A percentile compares a stretch with the other conserved stretches of the same genome.
phyloP scores from a whole-genome alignment of 2,329 filamentous ascomycete genomes.

The Gremmenia infestans region DNA sequence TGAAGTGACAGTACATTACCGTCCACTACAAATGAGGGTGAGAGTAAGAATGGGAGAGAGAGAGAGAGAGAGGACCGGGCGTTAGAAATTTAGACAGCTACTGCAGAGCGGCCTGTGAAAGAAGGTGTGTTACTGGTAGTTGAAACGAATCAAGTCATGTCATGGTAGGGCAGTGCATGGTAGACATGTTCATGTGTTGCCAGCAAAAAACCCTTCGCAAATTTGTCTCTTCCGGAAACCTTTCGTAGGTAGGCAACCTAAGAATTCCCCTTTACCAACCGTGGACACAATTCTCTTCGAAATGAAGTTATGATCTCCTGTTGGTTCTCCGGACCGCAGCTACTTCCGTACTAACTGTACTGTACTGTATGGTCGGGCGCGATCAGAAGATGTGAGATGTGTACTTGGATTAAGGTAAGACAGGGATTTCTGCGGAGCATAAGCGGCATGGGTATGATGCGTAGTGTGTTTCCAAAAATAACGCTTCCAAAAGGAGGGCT shows the following conservation, averaged over 20 bases:
- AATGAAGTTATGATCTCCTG: neutral
- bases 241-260: neutral
- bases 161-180: no score
- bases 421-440: slow-evolving; percentile 2
- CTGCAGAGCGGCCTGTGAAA: no score
- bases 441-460: neutral
- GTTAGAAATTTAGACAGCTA: no score
- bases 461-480: slow-evolving; percentile 3
- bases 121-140: no score
- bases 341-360: no score
- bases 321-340: neutral
- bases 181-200: no score
- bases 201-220: no score
- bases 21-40: neutral
- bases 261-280: neutral
- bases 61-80: neutral
- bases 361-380: neutral
- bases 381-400: slow-evolving; percentile 1
- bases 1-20: neutral
- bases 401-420: slow-evolving; percentile 6
- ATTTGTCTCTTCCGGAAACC: neutral
- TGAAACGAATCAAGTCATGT: no score
- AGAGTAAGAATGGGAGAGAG: neutral
- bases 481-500: neutral
- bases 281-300: neutral